Percentiles rank a stretch among this genome's conserved stretches.
These are phyloP conservation scores for Quercus variabilis DNA, from an alignment of 306 rosid species.

Conservation along the genomic window DNA sequence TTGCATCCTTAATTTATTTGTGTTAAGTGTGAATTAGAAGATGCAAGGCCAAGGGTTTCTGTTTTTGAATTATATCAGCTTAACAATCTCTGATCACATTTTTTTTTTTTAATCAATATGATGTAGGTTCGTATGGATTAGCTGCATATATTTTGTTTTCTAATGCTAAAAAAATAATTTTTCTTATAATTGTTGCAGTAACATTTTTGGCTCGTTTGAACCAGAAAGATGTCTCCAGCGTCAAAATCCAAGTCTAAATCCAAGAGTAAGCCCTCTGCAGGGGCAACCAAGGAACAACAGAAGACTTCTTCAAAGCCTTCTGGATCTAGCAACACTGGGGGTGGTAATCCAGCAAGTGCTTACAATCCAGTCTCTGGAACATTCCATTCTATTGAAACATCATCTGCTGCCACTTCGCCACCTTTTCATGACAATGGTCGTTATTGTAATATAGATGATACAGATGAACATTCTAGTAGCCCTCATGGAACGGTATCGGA, in stretches of 20 bases:
- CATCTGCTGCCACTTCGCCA: constrained; percentile 40
- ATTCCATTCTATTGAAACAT: constrained; percentile 60
- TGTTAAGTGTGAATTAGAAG: background rate
- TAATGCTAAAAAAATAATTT: background rate
- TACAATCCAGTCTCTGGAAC: constrained; percentile 64
- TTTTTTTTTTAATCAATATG: background rate
- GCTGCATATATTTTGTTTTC: background rate
- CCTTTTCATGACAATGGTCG: constrained; percentile 44
- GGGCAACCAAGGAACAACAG: constrained; percentile 52
- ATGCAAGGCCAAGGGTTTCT: background rate
- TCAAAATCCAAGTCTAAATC: constrained; percentile 69
- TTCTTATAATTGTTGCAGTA: background rate
- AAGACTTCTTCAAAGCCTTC: constrained; percentile 47
- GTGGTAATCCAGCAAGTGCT: constrained; percentile 48
- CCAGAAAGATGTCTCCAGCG: constrained; percentile 62
- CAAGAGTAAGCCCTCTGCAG: constrained; percentile 40
- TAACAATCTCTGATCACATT: background rate
- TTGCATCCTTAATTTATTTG: background rate
- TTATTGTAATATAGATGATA: constrained; percentile 53
- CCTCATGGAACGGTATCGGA: constrained; percentile 47
- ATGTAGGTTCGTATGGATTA: background rate
- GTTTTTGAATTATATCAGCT: background rate
- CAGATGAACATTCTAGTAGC: constrained; percentile 65
- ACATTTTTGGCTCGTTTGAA: background rate
- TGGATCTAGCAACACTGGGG: constrained; percentile 43